These are phyloP conservation scores for Claviceps sp. DNA, from an alignment of 2,329 filamentous ascomycete species.

Conservation along the genomic window DNA sequence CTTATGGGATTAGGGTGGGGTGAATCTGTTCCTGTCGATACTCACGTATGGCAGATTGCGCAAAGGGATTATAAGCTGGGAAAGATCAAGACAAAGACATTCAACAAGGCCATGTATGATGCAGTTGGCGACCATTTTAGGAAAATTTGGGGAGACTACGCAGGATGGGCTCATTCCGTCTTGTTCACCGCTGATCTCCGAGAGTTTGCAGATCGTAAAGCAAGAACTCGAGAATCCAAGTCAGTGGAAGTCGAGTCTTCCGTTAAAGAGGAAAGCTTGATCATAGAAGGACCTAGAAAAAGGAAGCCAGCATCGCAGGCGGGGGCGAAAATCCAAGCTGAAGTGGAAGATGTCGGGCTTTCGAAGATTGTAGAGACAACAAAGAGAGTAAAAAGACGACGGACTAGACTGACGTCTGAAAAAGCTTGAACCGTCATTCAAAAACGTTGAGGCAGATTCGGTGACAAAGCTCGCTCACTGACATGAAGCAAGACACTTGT, in stretches of 20 bases:
- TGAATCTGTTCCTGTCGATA: conserved; percentile 90
- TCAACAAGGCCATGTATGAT: conserved; percentile 81
- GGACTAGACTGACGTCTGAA: conserved; percentile 9
- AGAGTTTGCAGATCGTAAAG: conserved; percentile 58
- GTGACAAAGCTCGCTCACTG: too few species aligned
- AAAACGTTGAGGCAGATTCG: not conserved
- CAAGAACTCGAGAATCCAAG: conserved; percentile 3
- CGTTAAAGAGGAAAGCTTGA: conserved; percentile 12
- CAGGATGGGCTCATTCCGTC: conserved; percentile 95
- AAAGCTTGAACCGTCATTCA: not conserved
- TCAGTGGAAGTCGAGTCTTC: not conserved
- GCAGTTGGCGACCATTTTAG: conserved; percentile 85
- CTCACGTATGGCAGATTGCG: conserved; percentile 97
- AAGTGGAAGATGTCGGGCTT: conserved; percentile 12
- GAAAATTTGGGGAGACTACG: conserved; percentile 78
- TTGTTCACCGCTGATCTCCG: conserved; percentile 87
- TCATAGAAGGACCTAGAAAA: conserved; percentile 13
- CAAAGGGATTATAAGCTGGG: conserved; percentile 91
- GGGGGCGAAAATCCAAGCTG: conserved; percentile 8
- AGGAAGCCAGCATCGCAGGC: conserved; percentile 11
- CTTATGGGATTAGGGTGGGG: conserved; percentile 95
- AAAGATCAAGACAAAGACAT: conserved; percentile 67
- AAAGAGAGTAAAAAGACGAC: conserved; percentile 16
- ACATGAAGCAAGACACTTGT: not conserved
- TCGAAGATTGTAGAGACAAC: conserved; percentile 11